Evolutionary conservation across 768 basidiomycete genomes (phyloP), one percentile per base, ranked within the genome.

Genomic region (Lentinula edodes): DNA sequence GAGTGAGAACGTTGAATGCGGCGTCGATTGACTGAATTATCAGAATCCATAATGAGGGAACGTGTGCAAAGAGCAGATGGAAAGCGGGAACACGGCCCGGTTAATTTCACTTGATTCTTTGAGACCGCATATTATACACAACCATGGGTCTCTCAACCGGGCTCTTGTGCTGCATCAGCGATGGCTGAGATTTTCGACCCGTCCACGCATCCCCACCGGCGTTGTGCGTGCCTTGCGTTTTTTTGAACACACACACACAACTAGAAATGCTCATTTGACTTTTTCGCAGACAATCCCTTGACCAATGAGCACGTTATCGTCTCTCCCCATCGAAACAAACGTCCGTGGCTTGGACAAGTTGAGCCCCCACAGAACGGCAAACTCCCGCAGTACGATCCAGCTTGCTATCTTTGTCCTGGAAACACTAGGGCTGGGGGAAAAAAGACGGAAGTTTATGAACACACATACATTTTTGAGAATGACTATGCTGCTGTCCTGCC

Each of bases 261-360:
- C 6, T 13, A 12, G 32, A 36, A 54, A 43, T 35, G 41, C 62
- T 43, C 56, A 41, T 18, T 48, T 35, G 18, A 56, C 41, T 62
- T 28, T 20, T 56, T 60, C 51, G 13, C 68, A 94, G 92, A 83
- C 70, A 95, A 95, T 68, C 91, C 93, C 3, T 81, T 95, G 61
- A 86, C 83, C 0, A 81, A 84, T 62, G 88, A 88, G 66, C 80
- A 91, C 69, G 76, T 94, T 59, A 85, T 95, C 38, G 89, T 94
- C 39, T 94, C 93, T 42, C 92, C 94, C 0, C 94, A 96, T 72
- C 89, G 95, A 56, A 92, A 81, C 7, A 93, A 91, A 68, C 85
- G 95, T 18, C 95, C 95, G 13, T 97, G 95, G 95, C 80, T 87
- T 43, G 94, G 94, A 35, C 92, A 95, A 70, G 84, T 85, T 1